phyloP scores from a whole-genome alignment of 345 rosid species.

The Garcia nutans region DNA sequence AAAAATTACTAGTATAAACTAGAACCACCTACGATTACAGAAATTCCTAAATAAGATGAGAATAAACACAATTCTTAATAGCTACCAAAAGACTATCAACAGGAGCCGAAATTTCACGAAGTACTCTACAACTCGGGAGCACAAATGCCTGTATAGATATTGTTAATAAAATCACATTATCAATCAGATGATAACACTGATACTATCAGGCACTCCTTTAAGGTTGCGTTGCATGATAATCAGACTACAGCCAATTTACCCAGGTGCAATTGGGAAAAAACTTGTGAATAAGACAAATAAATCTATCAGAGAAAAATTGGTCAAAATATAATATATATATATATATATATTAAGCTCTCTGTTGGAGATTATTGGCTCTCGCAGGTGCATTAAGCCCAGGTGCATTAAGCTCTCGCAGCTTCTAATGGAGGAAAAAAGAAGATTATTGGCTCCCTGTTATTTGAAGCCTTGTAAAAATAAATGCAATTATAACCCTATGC shows the following conservation, averaged over 20 bases:
- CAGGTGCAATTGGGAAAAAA: background rate
- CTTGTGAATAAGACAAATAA: background rate
- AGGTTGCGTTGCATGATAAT: background rate
- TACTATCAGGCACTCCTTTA: too few species aligned
- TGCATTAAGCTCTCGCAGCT: constrained; percentile 17
- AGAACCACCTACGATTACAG: background rate
- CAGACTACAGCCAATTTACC: background rate
- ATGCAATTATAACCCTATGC: constrained; percentile 33
- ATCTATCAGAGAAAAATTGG: background rate
- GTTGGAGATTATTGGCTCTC: too few species aligned
- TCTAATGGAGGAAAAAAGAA: constrained; percentile 6
- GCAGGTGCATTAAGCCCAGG: too few species aligned
- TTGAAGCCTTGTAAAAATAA: constrained; percentile 27
- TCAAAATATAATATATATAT: constrained; percentile 16
- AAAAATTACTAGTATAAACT: too few species aligned
- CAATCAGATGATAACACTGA: too few species aligned
- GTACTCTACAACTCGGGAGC: background rate
- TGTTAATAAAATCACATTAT: background rate
- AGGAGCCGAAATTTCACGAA: too few species aligned
- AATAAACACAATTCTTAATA: background rate
- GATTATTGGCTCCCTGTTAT: constrained; percentile 30
- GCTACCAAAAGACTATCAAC: background rate
- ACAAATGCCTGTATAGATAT: too few species aligned
- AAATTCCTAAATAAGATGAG: background rate
- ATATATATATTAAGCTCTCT: too few species aligned